Percentiles rank a stretch among this genome's conserved stretches.
Evolutionary conservation across 345 rosid genomes (phyloP).

Genomic region (Arabis hirsuta): DNA sequence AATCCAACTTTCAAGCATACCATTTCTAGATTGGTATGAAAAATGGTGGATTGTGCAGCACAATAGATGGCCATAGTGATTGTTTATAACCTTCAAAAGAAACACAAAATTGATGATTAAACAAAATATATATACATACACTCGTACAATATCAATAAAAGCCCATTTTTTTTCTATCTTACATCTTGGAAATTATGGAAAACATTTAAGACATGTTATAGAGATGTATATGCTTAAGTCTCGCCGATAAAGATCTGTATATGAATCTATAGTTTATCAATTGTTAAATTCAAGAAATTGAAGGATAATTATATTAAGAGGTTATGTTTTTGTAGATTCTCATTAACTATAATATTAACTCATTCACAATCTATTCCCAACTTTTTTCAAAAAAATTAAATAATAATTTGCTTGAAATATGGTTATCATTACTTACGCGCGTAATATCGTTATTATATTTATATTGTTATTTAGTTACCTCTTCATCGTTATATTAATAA

Average conservation of each 20-base stretch:
- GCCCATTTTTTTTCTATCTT: background rate
- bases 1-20: slow-evolving; percentile 7
- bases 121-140: background rate
- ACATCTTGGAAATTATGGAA: background rate
- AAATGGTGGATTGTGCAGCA: background rate
- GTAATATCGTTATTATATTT: too few relatives aligned
- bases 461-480: too few relatives aligned
- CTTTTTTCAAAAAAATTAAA: too few relatives aligned
- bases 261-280: background rate
- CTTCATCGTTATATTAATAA: too few relatives aligned
- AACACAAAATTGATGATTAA: background rate
- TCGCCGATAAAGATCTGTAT: too few relatives aligned
- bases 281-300: too few relatives aligned
- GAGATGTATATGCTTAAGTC: background rate
- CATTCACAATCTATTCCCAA: too few relatives aligned
- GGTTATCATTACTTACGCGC: background rate
- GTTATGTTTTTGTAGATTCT: too few relatives aligned
- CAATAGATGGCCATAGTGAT: background rate
- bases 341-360: too few relatives aligned
- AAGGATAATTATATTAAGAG: background rate
- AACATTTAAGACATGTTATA: background rate
- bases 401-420: too few relatives aligned
- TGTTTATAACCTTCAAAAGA: background rate
- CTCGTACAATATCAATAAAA: background rate
- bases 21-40: background rate